A percentile compares a stretch with the other conserved stretches of the same genome.
These are phyloP conservation scores for Penstemon davidsonii DNA, from an alignment of 257 asterid species.

Conservation along the genomic window DNA sequence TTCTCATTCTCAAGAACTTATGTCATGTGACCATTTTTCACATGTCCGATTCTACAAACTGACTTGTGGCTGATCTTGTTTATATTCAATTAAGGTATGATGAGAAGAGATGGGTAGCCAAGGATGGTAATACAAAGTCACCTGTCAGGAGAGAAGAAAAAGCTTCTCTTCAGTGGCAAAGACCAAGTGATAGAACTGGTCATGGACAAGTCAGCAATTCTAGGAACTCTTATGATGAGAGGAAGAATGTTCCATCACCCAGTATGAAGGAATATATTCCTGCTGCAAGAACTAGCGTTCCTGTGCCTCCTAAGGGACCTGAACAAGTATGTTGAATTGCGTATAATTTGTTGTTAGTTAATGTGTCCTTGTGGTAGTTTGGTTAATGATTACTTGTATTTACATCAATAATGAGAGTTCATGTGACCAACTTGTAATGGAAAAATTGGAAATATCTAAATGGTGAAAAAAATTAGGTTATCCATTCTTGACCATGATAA, in stretches of 20 bases:
- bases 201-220: conserved; percentile 50
- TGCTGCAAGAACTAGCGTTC: conserved; percentile 52
- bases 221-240: conserved; percentile 52
- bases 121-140: conserved; percentile 67
- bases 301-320: conserved; percentile 68
- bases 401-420: background rate
- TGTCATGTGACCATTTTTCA: conserved; percentile 2
- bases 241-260: conserved; percentile 43
- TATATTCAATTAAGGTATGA: conserved; percentile 64
- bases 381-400: conserved; percentile 4
- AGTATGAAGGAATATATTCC: conserved; percentile 45
- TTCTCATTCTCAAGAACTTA: conserved; percentile 25
- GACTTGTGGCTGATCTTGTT: conserved; percentile 24
- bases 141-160: conserved; percentile 67
- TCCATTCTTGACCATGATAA: conserved; percentile 9
- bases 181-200: conserved; percentile 63
- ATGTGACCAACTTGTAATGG: background rate
- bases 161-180: conserved; percentile 61
- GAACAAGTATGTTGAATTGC: conserved; percentile 54
- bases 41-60: conserved; percentile 27
- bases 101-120: conserved; percentile 90
- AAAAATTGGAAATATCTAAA: conserved; percentile 22
- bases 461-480: background rate
- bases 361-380: background rate
- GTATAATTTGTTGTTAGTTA: conserved; percentile 4